A percentile compares a stretch with the other conserved stretches of the same genome.
phyloP scores from a whole-genome alignment of 352 stramenopile genomes.

The Elongisporangium senticosum region DNA sequence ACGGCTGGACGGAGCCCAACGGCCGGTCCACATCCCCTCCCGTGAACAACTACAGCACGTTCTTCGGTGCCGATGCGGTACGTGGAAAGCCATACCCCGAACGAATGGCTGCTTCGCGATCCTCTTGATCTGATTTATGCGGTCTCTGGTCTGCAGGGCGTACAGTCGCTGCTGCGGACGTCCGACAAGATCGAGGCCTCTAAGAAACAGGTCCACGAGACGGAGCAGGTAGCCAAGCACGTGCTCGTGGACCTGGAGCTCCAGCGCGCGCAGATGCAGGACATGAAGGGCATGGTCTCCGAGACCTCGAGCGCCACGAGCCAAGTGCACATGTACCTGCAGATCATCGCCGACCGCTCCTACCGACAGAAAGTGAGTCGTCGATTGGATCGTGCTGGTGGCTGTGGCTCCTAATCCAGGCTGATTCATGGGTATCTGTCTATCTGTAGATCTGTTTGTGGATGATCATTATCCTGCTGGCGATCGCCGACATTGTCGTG shows the following conservation, averaged over 20 bases:
- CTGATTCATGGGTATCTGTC: too few species aligned
- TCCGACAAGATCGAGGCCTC: constrained; percentile 73
- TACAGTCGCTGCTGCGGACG: constrained; percentile 57
- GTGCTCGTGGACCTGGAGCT: constrained; percentile 75
- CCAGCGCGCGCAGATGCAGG: constrained; percentile 70
- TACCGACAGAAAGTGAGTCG: constrained; percentile 55
- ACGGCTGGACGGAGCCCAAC: constrained; percentile 18
- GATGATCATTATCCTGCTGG: constrained; percentile 57
- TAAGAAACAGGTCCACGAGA: constrained; percentile 54
- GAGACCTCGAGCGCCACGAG: constrained; percentile 65
- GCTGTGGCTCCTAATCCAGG: background rate
- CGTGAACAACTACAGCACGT: constrained; percentile 73
- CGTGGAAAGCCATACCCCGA: constrained; percentile 4
- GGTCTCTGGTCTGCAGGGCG: constrained; percentile 25
- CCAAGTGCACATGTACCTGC: constrained; percentile 55
- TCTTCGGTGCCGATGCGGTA: constrained; percentile 48
- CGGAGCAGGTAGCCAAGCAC: constrained; percentile 63
- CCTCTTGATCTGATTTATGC: background rate
- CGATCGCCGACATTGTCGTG: constrained; percentile 61
- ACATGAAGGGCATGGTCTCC: constrained; percentile 76
- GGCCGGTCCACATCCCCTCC: constrained; percentile 1
- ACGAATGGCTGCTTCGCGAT: background rate
- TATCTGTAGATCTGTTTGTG: constrained; percentile 41
- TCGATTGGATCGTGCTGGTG: background rate
- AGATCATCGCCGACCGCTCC: constrained; percentile 66